Conservation (phyloP, 495 filamentous ascomycete genomes). For the Aeminium ludgeri region DNA sequence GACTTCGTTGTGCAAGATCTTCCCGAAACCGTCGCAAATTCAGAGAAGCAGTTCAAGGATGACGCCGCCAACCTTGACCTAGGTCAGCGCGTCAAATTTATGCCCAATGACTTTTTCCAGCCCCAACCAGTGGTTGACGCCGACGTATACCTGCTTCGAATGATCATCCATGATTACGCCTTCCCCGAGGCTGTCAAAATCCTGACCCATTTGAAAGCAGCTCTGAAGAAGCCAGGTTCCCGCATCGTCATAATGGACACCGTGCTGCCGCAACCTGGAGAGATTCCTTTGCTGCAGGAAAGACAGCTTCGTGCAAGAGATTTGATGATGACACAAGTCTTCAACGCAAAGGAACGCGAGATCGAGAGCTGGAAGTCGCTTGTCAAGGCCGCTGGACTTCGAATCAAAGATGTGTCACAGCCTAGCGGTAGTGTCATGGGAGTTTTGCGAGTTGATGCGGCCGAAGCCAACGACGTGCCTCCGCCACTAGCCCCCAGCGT, state of each 20-base stretch:
- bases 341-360: slow-evolving; percentile 7
- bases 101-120: slow-evolving; percentile 6
- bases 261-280: slow-evolving; percentile 1
- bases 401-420: not conserved
- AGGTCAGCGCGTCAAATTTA: not conserved
- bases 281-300: not conserved
- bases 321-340: slow-evolving; percentile 4
- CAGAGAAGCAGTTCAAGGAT: no score
- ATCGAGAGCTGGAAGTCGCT: slow-evolving; percentile 25
- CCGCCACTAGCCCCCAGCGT: no score
- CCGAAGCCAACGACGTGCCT: no score
- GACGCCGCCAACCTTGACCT: no score
- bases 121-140: slow-evolving; percentile 3
- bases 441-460: no score
- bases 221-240: not conserved
- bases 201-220: slow-evolving; percentile 1
- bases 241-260: slow-evolving; percentile 6
- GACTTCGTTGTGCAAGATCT: slow-evolving; percentile 9
- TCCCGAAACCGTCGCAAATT: slow-evolving; percentile 3
- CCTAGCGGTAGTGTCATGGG: not conserved
- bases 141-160: slow-evolving; percentile 2
- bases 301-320: slow-evolving; percentile 3
- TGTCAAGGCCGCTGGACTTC: not conserved
- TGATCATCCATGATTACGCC: slow-evolving; percentile 6
- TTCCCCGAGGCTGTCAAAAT: not conserved